A percentile compares a stretch with the other conserved stretches of the same genome.
Conservation (phyloP, 768 basidiomycete genomes). For the Lactifluus subvellereus region DNA sequence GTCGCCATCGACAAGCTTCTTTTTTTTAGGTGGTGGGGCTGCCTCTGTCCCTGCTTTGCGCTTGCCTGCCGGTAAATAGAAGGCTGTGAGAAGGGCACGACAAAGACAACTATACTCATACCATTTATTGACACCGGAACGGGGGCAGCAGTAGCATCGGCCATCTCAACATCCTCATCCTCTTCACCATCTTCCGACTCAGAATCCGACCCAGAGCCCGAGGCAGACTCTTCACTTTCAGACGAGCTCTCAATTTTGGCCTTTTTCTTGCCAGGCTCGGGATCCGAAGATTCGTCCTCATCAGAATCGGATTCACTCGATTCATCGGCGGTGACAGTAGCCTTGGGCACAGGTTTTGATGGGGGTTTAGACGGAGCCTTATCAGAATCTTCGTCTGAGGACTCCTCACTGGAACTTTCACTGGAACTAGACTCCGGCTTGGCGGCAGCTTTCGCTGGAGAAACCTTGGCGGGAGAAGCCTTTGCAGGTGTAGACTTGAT, state of each 20-base stretch:
- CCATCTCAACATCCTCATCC: slow-evolving; percentile 58
- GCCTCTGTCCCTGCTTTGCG: slow-evolving; percentile 71
- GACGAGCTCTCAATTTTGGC: slow-evolving; percentile 27
- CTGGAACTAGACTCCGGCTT: slow-evolving; percentile 10
- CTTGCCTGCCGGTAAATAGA: slow-evolving; percentile 44
- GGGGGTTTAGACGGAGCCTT: slow-evolving; percentile 25
- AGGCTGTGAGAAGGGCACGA: slow-evolving; percentile 7
- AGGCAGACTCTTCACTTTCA: slow-evolving; percentile 28
- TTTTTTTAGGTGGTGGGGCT: slow-evolving; percentile 69
- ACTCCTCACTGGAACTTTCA: slow-evolving; percentile 19
- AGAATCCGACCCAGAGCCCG: slow-evolving; percentile 25
- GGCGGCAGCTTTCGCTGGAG: background rate
- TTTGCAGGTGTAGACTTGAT: slow-evolving; percentile 1
- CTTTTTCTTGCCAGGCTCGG: slow-evolving; percentile 29
- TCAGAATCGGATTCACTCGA: slow-evolving; percentile 21
- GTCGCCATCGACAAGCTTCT: slow-evolving; percentile 61
- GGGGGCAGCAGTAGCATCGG: slow-evolving; percentile 35
- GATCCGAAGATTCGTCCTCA: slow-evolving; percentile 30
- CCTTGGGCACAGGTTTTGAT: slow-evolving; percentile 23
- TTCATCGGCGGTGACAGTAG: slow-evolving; percentile 25
- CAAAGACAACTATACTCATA: slow-evolving; percentile 2
- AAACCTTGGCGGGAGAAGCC: background rate
- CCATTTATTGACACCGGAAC: slow-evolving; percentile 28
- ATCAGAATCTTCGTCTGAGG: slow-evolving; percentile 28
- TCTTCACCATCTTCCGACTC: slow-evolving; percentile 30